Evolutionary conservation across 768 basidiomycete species (phyloP), one percentile per base, ranked within the genome.

Genomic region (Xerocomus potaroensis): DNA sequence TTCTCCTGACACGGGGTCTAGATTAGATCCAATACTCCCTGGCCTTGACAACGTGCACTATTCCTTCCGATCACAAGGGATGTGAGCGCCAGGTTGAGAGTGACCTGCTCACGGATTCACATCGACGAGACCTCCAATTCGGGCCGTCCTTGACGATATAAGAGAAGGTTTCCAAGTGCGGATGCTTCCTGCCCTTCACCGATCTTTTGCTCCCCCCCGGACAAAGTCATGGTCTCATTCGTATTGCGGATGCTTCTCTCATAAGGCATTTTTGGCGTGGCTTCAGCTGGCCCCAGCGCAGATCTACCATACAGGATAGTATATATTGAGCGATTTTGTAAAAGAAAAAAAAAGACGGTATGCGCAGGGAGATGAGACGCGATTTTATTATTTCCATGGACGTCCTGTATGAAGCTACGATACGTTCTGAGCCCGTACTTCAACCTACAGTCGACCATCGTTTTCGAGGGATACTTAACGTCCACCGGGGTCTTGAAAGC

Each of bases 241-340:
- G 55, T 55, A 43, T 18, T 46, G 4, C 30, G 22, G 18, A 6
- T 19, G 0, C 23, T 53, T 14, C 12, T 52, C 12, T 30, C 26
- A 27, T 34, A 31, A 11, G 34, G 31, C 36, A 27, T 48, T 29
- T 6, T 46, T 15, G 54, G 54, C n/a, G 11, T 18, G 14, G 29
- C 38, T 29, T 35, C 44, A 24, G 44, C 54, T 23, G 30, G 39
- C 9, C 49, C 33, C 7, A 18, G 41, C 16, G 5, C n/a, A n/a
- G n/a, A n/a, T n/a, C n/a, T n/a, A n/a, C n/a, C n/a, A n/a, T n/a
- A n/a, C n/a, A n/a, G n/a, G n/a, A n/a, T n/a, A n/a, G n/a, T n/a
- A n/a, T n/a, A n/a, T n/a, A n/a, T n/a, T n/a, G n/a, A n/a, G n/a
- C n/a, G n/a, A n/a, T n/a, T n/a, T n/a, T n/a, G n/a, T n/a, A n/a